Base-by-base conservation (phyloP, 1,284 basidiomycete species). In the Bjerkandera adusta region DNA sequence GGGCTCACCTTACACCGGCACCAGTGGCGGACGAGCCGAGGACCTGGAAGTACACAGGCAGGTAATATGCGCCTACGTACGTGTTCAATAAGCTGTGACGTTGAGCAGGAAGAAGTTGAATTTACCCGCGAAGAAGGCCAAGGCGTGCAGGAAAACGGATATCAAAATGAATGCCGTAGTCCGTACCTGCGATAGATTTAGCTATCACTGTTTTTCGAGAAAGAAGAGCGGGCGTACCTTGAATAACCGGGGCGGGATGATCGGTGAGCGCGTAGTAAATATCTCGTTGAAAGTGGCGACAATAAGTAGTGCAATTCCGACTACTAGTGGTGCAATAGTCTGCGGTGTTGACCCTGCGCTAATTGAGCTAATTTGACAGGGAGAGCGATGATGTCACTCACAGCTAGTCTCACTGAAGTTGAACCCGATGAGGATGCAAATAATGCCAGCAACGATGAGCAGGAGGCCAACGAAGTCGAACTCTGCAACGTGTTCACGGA, bases 381-480 rank as follows among this genome's bases (percentile, higher is more conserved):
- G 6, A 12, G 22, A 6, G 8, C 35, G 47, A 20, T 21, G 35
- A 20, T 5, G 13, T 21, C 16, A 63, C 79, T 58, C 53, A 85
- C 86, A 89, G 49, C 67, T 70, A 0, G 71, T 77, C 62, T 89
- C 81, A 56, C 86, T 80, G 52, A 76, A 80, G 64, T 86, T 86
- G 64, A 97, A 93, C 0, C 93, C 93, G 10, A 96, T 70, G 13
- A 97, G 75, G 13, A 97, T 62, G 44, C 85, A 81, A 4, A 92
- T 73, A 13, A 90, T 79, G 0, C 88, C 87, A 1, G 66, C 68
- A 43, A 95, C 79, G 45, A 97, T 73, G 26, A 92, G 71, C 25
- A 75, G 44, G 2, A 92, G 73, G 1, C 91, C 92, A 30, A 84
- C 32, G 53, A 89, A 89, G 64, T 94, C 92, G 54, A 94, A 90